Base-by-base conservation (phyloP, 2,329 filamentous ascomycete species). In the Sclerotinia borealis region DNA sequence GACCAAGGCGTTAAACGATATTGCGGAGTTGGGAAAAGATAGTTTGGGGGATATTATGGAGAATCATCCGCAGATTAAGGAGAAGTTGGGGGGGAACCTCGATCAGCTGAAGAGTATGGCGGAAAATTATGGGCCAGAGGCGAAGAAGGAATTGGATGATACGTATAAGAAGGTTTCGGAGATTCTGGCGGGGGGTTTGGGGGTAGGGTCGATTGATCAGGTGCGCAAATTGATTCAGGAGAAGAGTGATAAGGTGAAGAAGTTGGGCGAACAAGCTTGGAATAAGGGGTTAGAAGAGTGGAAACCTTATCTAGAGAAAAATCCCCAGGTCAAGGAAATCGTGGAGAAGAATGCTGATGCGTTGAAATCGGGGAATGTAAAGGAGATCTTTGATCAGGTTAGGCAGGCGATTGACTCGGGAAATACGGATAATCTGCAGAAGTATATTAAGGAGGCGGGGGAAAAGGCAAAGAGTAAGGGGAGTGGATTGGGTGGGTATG, bases 291-390 rank as follows among this genome's bases (percentile, higher is more conserved):
- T 90, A 52, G 85, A 92, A 76, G 80, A 90, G 75, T 86, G 85
- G 41, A 86, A 89, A 78, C 88, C 89, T 0, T 83, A 85, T 64
- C 80, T 92, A 0, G 88, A 92, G 69, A 91, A 91, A 80, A 90
- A 85, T 75, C 88, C 89, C n/a, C 79, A 90, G 77, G 77, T 90
- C 64, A 92, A 91, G 79, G 80, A 91, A 75, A 74, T 91, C 0
- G 73, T 92, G 1, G 87, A 91, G 78, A 79, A 89, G 72, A 92
- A 93, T 75, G 80, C 82, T 52, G 85, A 89, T 63, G 76, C 81
- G 0, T 76, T 93, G 55, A 91, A 89, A 78, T 77, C 84, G 66
- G 88, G 88, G 19, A 88, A 91, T 69, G 76, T 84, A 17, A 77
- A 79, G 56, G 84, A 90, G 69, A 75, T 91, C 0, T 88, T 87